Evolutionary conservation across 306 rosid species (phyloP), one percentile per base, ranked within the genome.

Genomic region (Trifolium repens): DNA sequence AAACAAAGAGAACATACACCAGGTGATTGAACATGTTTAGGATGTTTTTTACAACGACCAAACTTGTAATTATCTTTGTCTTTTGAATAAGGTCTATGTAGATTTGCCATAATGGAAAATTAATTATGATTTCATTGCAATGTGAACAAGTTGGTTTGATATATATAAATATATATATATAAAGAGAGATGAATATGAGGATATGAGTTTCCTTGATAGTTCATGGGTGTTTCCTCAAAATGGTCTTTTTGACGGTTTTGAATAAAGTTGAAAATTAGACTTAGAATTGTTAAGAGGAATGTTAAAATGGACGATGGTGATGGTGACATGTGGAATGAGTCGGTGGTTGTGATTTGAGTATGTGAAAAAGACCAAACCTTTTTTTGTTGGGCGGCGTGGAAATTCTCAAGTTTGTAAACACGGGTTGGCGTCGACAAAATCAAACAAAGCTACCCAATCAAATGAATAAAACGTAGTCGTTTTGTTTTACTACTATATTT

Each of bases 1-100:
- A 94, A 80, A 67, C 98, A 94, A 63, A 94, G 66, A 7, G 97
- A 86, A 83, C 98, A 94, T 0, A 94, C 96, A 0, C 99, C 99
- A 0, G 96, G 93, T 0, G 97, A 77, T 71, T 94, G 99, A 14
- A 62, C 67, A 74, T 94, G 97, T 54, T 89, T 92, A 0, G 93
- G 94, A 82, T 94, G 98, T 78, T 86, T 90, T 86, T 82, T 89
- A 87, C 97, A 94, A 0, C 68, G 57, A 5, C 62, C 75, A 13
- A 81, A 54, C 32, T 81, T 19, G 0, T 84, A 46, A 0, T 83
- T 53, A 77, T 74, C 74, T 15, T 68, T 82, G 44, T 81, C 42
- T 8, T 85, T 86, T 4, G 84, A 58, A 58, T 58, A 71, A 32
- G 84, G 59, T 69, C 52, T 78, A 67, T 67, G 52, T 7, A 61